These are phyloP conservation scores for Trametes pubescens DNA, from an alignment of 1,284 basidiomycete genomes.

Conservation along the genomic window DNA sequence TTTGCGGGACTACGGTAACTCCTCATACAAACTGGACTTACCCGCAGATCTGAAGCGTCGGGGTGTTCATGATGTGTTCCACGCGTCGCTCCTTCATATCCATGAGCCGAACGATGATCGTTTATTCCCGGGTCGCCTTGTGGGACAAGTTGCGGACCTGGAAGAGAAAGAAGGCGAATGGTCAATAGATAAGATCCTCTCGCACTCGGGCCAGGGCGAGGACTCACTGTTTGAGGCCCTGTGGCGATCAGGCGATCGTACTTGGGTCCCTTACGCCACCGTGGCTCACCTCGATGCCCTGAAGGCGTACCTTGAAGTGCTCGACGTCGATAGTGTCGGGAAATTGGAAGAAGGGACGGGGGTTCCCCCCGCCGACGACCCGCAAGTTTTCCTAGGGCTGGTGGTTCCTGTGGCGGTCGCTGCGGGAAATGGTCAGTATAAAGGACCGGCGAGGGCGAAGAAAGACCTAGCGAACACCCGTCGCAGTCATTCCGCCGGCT, in stretches of 20 bases:
- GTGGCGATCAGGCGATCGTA: slow-evolving; percentile 45
- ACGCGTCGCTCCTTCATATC: slow-evolving; percentile 38
- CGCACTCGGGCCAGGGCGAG: slow-evolving; percentile 29
- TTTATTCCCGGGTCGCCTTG: slow-evolving; percentile 39
- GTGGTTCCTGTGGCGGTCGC: not conserved
- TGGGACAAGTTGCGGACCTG: slow-evolving; percentile 27
- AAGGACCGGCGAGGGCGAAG: not conserved
- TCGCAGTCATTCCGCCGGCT: not conserved
- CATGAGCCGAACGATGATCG: slow-evolving; percentile 43
- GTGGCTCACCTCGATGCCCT: slow-evolving; percentile 13
- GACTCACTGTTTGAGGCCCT: slow-evolving; percentile 40
- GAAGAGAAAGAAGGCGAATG: slow-evolving; percentile 15
- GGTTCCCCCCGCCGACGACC: slow-evolving; percentile 12
- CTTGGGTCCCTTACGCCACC: slow-evolving; percentile 35
- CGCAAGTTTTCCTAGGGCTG: slow-evolving; percentile 18
- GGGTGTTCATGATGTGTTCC: slow-evolving; percentile 25
- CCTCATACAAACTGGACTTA: slow-evolving; percentile 39
- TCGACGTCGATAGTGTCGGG: slow-evolving; percentile 6
- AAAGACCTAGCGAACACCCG: not conserved
- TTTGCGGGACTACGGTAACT: slow-evolving; percentile 13
- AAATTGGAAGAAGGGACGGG: slow-evolving; percentile 3
- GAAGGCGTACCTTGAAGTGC: slow-evolving; percentile 13
- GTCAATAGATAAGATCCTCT: slow-evolving; percentile 37
- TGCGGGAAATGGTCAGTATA: slow-evolving; percentile 1
- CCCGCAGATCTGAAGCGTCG: slow-evolving; percentile 34